Evolutionary conservation across 2,329 filamentous ascomycete genomes (phyloP), one percentile per base, ranked within the genome.

Genomic region (Cadophora gregata): DNA sequence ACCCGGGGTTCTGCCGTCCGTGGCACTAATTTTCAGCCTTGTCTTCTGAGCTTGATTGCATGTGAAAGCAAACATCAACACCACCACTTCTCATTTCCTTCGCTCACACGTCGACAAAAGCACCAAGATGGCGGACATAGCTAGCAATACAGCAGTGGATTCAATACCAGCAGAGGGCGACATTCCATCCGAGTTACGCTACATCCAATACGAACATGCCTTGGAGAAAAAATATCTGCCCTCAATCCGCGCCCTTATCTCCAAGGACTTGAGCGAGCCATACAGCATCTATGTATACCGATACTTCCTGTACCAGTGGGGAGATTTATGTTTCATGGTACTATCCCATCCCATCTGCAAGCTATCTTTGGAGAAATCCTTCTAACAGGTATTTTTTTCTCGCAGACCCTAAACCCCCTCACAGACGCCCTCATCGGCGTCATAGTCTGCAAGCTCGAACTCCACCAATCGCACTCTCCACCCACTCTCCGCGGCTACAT

Each of bases 261-360:
- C 94, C 53, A 97, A 95, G 75, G 96, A 98, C 77, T 85, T 99
- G 59, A 98, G 95, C 73, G 96, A 99, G 79, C 96, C 96, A 1
- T 99, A 99, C 79, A 98, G 95, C 80, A 98, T 99, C 78, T 99
- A 99, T 81, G 96, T 99, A 66, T 99, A 98, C 79, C 89, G 96
- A 36, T 99, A 99, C 79, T 99, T 99, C 75, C 83, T 99, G 21
- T 97, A 96, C 77, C 93, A 98, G 85, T 99, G 96, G 96, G 92
- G 92, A 5, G 91, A 98, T 76, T 82, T 99, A n/a, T 99, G 96
- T 80, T 98, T 93, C 80, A 92, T 98, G 89, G 93, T 95, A 81
- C 38, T 51, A 53, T 29, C 51, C 21, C 21, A 47, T 14, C 7
- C 29, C 3, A n/a, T 38, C 38, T 61, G 58, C 53, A 7, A 47